Evolutionary conservation across 805 yeast genomes (phyloP), one percentile per base, ranked within the genome.

Genomic region (Candida ficus): DNA sequence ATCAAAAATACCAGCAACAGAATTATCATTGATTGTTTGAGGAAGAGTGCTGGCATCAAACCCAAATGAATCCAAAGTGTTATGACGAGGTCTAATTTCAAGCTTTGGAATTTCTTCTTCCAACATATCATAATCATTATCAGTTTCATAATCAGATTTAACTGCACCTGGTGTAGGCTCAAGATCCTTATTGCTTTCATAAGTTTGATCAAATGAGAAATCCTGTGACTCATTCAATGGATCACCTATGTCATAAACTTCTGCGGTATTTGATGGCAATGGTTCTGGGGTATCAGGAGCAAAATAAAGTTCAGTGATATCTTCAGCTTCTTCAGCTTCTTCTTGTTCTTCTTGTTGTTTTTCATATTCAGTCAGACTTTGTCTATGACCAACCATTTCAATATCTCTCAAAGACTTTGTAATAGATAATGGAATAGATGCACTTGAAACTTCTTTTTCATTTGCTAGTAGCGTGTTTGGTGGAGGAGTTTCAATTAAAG

Each of bases 1-100:
- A 22, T 83, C 86, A 42, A 90, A 73, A 12, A 87, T 60, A 45
- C 86, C 95, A 36, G 79, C 82, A 23, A 71, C 66, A 2, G 63
- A 60, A 4, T 61, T 44, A 13, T 51, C 50, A 6, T 39, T 42
- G 6, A 29, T 37, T 20, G 41, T 49, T 21, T 48, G 53, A 14
- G 31, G 36, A 5, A 40, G 20, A 13, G 25, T 46, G 57, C 53
- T 36, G 5, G 38, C 25, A 2, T 38, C 57, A 48, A 32, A 50
- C 31, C 64, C 70, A 38, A 60, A 58, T 2, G 67, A 49, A 14
- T 62, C 64, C 21, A 53, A 49, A 0, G 61, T 52, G 23, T 53
- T 51, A 5, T 50, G 58, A 44, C 60, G 50, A n/a, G 45, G 36
- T 20, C 40, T 39, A n/a, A 37, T 23, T 7, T 39, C 33, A 7